phyloP scores from a whole-genome alignment of 805 yeast species.

The Metschnikowia cerradonensis region DNA sequence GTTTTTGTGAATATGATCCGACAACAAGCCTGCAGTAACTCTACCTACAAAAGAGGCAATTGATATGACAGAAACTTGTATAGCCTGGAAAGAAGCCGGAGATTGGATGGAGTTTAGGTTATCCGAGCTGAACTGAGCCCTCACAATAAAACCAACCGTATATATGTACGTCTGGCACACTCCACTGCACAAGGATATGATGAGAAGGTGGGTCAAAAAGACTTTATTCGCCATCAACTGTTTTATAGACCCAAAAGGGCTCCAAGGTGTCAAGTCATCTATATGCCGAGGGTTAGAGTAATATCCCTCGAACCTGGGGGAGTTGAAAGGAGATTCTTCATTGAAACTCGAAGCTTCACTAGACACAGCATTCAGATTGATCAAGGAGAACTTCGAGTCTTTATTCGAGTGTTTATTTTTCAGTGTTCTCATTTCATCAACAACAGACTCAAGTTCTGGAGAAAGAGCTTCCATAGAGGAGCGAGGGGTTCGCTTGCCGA shows the following conservation, averaged over 20 bases:
- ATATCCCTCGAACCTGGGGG: background rate
- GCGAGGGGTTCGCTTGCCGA: constrained; percentile 28
- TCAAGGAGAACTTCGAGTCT: constrained; percentile 5
- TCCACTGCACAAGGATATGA: constrained; percentile 57
- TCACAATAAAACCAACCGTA: constrained; percentile 69
- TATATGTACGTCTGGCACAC: constrained; percentile 71
- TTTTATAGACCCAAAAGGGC: background rate
- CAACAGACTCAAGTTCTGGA: constrained; percentile 10
- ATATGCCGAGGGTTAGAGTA: background rate
- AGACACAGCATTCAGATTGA: constrained; percentile 7
- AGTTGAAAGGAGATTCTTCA: constrained; percentile 4
- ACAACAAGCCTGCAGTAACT: constrained; percentile 57
- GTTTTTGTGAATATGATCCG: constrained; percentile 55
- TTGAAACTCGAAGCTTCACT: constrained; percentile 12
- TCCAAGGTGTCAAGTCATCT: background rate
- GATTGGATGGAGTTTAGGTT: constrained; percentile 9
- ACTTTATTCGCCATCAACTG: constrained; percentile 21
- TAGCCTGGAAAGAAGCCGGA: constrained; percentile 53
- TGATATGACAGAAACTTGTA: constrained; percentile 68
- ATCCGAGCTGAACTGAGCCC: constrained; percentile 32
- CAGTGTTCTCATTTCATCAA: constrained; percentile 5
- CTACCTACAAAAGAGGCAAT: constrained; percentile 64
- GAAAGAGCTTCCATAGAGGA: constrained; percentile 10
- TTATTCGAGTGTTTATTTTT: constrained; percentile 1
- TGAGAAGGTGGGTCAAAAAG: constrained; percentile 50